These are phyloP conservation scores for Saposhnikovia divaricata DNA, from an alignment of 129 eudicot genomes.

Conservation along the genomic window DNA sequence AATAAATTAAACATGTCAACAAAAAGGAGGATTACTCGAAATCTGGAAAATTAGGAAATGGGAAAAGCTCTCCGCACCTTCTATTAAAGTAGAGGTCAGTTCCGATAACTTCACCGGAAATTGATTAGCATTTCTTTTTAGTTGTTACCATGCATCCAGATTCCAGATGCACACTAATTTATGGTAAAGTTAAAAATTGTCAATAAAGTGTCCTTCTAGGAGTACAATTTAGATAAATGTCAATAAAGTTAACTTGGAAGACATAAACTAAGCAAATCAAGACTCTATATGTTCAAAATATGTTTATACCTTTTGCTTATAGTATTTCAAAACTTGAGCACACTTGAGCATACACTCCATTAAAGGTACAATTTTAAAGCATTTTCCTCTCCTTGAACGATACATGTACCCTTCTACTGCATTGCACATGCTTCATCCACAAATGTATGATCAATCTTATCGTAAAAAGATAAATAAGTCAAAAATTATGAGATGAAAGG, in stretches of 20 bases:
- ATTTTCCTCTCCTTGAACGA: neutral
- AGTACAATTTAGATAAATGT: slow-evolving; percentile 26
- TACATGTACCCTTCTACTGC: slow-evolving; percentile 18
- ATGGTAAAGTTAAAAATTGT: slow-evolving; percentile 31
- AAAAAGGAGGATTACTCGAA: slow-evolving; percentile 15
- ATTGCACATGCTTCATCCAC: slow-evolving; percentile 46
- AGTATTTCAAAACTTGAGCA: neutral
- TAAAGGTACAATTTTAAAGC: slow-evolving; percentile 4
- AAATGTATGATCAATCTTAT: no score
- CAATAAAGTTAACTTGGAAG: slow-evolving; percentile 57
- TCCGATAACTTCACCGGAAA: slow-evolving; percentile 27
- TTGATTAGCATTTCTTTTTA: slow-evolving; percentile 5
- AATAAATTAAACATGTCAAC: neutral
- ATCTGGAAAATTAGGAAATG: slow-evolving; percentile 24
- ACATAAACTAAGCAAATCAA: slow-evolving; percentile 28
- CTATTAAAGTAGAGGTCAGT: slow-evolving; percentile 32
- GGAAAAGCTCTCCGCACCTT: slow-evolving; percentile 43
- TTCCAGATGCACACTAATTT: slow-evolving; percentile 3
- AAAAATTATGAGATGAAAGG: no score
- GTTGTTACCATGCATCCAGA: slow-evolving; percentile 3
- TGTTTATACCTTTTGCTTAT: neutral
- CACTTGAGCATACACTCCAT: slow-evolving; percentile 22
- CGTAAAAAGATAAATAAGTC: no score
- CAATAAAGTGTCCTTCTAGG: slow-evolving; percentile 57
- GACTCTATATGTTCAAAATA: slow-evolving; percentile 18